Evolutionary conservation across 768 basidiomycete genomes (phyloP).

Genomic region (Naematelia encephala): DNA sequence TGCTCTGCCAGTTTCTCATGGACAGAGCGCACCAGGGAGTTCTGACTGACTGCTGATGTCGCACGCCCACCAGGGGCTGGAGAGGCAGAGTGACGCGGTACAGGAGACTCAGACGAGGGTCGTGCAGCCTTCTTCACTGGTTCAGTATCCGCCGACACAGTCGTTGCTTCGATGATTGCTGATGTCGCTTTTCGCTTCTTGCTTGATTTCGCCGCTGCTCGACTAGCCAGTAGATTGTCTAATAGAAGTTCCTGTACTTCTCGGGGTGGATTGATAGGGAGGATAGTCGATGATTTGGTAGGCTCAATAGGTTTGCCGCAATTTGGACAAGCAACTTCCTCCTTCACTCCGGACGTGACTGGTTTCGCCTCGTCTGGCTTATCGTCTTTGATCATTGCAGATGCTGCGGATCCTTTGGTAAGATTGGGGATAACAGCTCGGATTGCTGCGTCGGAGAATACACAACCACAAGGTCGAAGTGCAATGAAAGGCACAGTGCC

Average conservation of each 20-base stretch:
- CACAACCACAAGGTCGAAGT: constrained; percentile 79
- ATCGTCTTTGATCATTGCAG: constrained; percentile 10
- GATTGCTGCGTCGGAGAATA: constrained; percentile 80
- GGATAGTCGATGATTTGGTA: constrained; percentile 12
- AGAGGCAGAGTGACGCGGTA: not conserved
- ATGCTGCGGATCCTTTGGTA: constrained; percentile 54
- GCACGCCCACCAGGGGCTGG: not conserved
- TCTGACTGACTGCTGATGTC: constrained; percentile 1
- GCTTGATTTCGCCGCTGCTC: constrained; percentile 32
- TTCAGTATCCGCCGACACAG: constrained; percentile 53
- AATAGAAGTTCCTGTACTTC: constrained; percentile 35
- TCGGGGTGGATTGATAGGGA: constrained; percentile 43
- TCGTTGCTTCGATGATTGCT: constrained; percentile 34
- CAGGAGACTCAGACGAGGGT: not conserved
- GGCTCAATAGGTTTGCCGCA: constrained; percentile 41
- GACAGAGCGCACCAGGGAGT: constrained; percentile 60
- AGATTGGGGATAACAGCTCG: constrained; percentile 75
- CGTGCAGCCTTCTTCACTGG: not conserved
- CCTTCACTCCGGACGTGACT: constrained; percentile 9
- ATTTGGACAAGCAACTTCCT: constrained; percentile 36
- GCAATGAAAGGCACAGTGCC: constrained; percentile 85
- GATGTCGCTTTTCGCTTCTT: constrained; percentile 42
- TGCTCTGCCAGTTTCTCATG: constrained; percentile 70
- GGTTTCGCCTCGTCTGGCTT: constrained; percentile 13
- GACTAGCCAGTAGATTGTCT: constrained; percentile 20